phyloP scores from a whole-genome alignment of 2,329 filamentous ascomycete species.

The Aspergillus floridensis region DNA sequence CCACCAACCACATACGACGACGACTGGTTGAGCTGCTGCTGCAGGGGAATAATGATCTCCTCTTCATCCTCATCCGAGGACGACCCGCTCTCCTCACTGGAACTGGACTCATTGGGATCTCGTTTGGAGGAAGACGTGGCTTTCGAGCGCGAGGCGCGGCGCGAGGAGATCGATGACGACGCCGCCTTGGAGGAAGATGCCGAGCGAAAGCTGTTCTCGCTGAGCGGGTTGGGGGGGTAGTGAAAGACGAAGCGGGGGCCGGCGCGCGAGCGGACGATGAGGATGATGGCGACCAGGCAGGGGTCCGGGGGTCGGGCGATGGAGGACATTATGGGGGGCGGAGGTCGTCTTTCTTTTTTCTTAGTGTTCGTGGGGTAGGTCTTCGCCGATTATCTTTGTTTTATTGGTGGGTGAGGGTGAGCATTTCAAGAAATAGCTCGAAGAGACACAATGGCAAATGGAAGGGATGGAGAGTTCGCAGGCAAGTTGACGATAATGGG shows the following conservation, averaged over 20 bases:
- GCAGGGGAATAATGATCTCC: constrained; percentile 16
- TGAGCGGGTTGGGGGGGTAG: constrained; percentile 64
- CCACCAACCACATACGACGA: neutral
- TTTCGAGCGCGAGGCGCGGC: constrained; percentile 35
- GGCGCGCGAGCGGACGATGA: constrained; percentile 72
- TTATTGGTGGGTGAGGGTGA: too few species aligned
- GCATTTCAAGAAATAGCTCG: too few species aligned
- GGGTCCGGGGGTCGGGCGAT: constrained; percentile 52
- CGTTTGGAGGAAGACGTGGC: constrained; percentile 26
- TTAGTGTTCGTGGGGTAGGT: neutral
- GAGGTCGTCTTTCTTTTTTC: too few species aligned
- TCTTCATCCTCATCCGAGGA: constrained; percentile 44
- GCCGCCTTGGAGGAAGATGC: constrained; percentile 22
- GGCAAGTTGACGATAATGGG: too few species aligned
- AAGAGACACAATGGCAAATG: too few species aligned
- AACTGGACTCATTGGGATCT: constrained; percentile 35
- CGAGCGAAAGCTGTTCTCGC: constrained; percentile 37
- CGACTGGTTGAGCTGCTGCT: constrained; percentile 13
- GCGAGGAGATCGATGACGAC: constrained; percentile 10
- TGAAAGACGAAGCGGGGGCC: constrained; percentile 83
- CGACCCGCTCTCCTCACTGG: constrained; percentile 38
- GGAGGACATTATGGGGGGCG: constrained; percentile 40
- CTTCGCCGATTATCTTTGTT: too few species aligned
- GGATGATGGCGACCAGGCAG: constrained; percentile 66
- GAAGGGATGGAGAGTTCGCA: too few species aligned